Base-by-base conservation (phyloP, 2,329 filamentous ascomycete species). In the Fusarium sp. region DNA sequence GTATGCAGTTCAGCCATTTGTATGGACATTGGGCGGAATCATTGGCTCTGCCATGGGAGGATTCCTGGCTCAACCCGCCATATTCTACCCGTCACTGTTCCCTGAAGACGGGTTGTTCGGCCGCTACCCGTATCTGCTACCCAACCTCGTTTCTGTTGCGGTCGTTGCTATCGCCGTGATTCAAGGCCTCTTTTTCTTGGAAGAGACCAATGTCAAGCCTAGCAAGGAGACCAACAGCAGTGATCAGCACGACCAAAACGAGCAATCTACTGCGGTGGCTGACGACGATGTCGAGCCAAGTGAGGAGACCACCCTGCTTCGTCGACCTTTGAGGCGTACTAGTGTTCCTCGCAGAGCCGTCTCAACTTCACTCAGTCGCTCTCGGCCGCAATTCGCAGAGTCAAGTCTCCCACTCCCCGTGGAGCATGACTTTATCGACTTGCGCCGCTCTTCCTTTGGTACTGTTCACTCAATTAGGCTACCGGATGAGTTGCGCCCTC, bases 1-100 rank as follows among this genome's bases (percentile, higher is more conserved):
- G 0, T 98, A 98, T 79, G 95, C 93, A 2, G 98, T 97, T 85
- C 86, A 98, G 56, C 95, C 95, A 0, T 93, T 98, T 27, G 91
- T 98, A 16, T 98, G 98, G 82, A 95, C 95, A 10, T 86, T 98
- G 59, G 95, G 95, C 35, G 94, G 93, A 33, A 97, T 98, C 70
- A 95, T 95, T 0, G 95, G 95, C 0, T 95, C 95, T 0, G 90
- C 95, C 2, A 84, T 98, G 33, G 95, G 95, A 37, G 95, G 95
- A 0, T 82, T 97, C 61, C 83, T 98, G 66, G 92, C 97, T 0
- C 31, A 81, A 88, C 33, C 79, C 76, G 22, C 90, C 90, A 69
- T 68, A 0, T 43, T 84, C 22, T 95, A 94, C 80, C 95, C 95
- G 0, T 97, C 95, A 76, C 85, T 97, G 5, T 85, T 85, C 54